Conservation (phyloP, 441 rosid species). For the Populus trichocarpa region DNA sequence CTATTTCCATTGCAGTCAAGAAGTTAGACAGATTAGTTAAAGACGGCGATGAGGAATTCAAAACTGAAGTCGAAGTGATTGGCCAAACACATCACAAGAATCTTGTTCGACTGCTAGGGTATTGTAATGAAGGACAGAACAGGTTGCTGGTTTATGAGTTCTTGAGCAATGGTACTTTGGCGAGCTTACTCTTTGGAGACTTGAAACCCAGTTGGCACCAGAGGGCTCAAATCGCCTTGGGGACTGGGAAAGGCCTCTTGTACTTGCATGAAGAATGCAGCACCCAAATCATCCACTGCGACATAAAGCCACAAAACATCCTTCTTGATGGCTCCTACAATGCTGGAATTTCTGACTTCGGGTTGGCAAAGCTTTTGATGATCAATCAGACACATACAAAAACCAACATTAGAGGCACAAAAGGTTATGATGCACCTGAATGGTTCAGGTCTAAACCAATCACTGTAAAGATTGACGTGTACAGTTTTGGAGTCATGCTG, state of each 20-base stretch:
- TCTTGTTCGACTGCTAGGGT: slow-evolving; percentile 36
- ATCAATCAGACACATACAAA: slow-evolving; percentile 23
- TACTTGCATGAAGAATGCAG: slow-evolving; percentile 47
- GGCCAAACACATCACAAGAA: slow-evolving; percentile 48
- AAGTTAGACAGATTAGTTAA: slow-evolving; percentile 16
- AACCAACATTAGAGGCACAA: slow-evolving; percentile 38
- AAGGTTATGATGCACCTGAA: slow-evolving; percentile 42
- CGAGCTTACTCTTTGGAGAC: slow-evolving; percentile 19
- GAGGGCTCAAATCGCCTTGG: slow-evolving; percentile 30
- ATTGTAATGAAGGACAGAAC: slow-evolving; percentile 37
- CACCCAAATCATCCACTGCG: slow-evolving; percentile 39
- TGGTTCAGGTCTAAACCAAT: slow-evolving; percentile 46
- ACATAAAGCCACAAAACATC: slow-evolving; percentile 50
- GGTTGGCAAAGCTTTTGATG: slow-evolving; percentile 44
- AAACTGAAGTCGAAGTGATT: slow-evolving; percentile 29
- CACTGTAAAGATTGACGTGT: slow-evolving; percentile 50
- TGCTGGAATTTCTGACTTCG: slow-evolving; percentile 43
- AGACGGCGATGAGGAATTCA: slow-evolving; percentile 32
- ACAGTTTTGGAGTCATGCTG: slow-evolving; percentile 48
- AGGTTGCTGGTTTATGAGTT: slow-evolving; percentile 47
- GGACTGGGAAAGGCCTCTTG: slow-evolving; percentile 34
- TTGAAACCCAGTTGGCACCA: slow-evolving; percentile 34
- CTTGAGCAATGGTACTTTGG: slow-evolving; percentile 44
- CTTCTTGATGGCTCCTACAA: slow-evolving; percentile 30
- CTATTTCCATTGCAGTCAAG: slow-evolving; percentile 26